phyloP scores from a whole-genome alignment of 352 stramenopile species.

The Pythium aphanidermatum region DNA sequence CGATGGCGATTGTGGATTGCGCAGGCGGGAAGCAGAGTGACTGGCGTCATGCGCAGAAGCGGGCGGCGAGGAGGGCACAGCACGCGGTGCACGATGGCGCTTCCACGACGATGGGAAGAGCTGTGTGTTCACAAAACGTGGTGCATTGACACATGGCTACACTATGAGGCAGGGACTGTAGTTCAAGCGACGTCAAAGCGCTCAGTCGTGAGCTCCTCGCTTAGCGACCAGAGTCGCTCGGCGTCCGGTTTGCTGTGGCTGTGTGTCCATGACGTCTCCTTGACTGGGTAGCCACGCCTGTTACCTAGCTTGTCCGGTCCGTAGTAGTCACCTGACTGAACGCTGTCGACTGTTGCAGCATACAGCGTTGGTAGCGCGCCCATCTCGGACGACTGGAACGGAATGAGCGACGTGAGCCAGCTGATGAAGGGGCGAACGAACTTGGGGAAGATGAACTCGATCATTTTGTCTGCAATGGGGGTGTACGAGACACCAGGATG shows the following conservation, averaged over 20 bases:
- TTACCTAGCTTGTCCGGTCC: constrained; percentile 25
- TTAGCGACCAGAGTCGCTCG: constrained; percentile 3
- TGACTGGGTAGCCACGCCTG: constrained; percentile 7
- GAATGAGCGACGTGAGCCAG: constrained; percentile 5
- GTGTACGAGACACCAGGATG: constrained; percentile 21
- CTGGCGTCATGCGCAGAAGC: no score
- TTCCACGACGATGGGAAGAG: no score
- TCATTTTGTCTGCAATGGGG: constrained; percentile 15
- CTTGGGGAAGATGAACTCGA: constrained; percentile 11
- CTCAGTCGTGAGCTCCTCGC: constrained; percentile 7
- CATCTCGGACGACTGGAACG: constrained; percentile 18
- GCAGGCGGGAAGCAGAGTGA: no score
- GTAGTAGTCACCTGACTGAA: constrained; percentile 22
- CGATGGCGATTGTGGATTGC: no score
- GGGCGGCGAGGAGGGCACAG: no score
- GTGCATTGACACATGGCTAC: no score
- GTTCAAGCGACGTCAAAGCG: constrained; percentile 1
- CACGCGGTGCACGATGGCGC: no score
- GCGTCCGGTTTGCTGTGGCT: constrained; percentile 11
- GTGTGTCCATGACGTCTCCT: constrained; percentile 5
- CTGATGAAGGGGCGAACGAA: neutral
- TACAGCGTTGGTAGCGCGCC: constrained; percentile 25
- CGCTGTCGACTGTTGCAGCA: constrained; percentile 16
- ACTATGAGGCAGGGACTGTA: no score
- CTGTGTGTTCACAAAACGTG: no score